Base-by-base conservation (phyloP, 2,329 filamentous ascomycete species). In the Ophiostoma sp. region DNA sequence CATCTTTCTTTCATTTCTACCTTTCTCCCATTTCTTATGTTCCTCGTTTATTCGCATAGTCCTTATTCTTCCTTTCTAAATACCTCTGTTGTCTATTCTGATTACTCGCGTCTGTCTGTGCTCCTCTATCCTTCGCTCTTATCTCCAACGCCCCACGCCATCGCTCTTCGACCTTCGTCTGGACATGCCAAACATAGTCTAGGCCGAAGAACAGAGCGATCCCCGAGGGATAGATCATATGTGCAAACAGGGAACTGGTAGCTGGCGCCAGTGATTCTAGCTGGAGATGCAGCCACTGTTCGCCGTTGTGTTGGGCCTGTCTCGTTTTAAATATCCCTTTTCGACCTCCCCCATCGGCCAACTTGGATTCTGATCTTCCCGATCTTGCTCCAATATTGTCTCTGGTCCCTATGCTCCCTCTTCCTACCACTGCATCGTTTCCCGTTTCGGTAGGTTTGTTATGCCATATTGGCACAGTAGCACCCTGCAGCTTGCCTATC, bases 131-230 rank as follows among this genome's bases (percentile, higher is more conserved):
- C 16, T 66, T 12, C 18, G 52, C 40, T 45, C 67, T 66, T 68
- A 68, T 68, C 67, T 68, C 64, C 64, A 66, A 64, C 18, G 64
- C 67, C 67, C 67, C 67, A 66, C 67, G 67, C 38, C 64, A 49
- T 65, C 45, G 55, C 42, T 60, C 42, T 42, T 55, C 14, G 12
- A 16, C 12, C 27, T 42, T 69, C 68, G 68, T 69, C 68, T 69
- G 65, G 67, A 69, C 68, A 69, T 69, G 58, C 68, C 68, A 14
- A 38, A 69, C 41, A 16, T 7, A 58, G 68, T 6, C 42, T 66
- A 65, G 65, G 55, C 4, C 41, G 18, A 40, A 52, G 9, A 18
- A 16, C 45, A 44, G 11, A 36, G 62, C 38, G 62, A 5, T 7
- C 60, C 27, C 27, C 52, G 11, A 60, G 55, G n/a, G 27, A 36